A percentile compares a stretch with the other conserved stretches of the same genome.
These are phyloP conservation scores for Auricularia sp. DNA, from an alignment of 768 basidiomycete species.

Conservation along the genomic window DNA sequence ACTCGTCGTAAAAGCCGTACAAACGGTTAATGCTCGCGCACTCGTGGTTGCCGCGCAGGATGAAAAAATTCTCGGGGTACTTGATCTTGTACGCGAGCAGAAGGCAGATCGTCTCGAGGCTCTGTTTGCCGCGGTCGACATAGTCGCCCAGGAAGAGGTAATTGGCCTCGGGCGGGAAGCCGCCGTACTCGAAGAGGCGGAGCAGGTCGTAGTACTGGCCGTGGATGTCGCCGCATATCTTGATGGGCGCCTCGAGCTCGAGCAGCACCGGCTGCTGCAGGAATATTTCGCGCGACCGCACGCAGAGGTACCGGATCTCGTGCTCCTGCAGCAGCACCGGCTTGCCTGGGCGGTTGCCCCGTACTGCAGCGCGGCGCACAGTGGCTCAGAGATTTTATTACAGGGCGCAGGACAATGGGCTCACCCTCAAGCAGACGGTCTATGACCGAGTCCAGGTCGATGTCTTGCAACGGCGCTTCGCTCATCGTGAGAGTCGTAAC, in stretches of 20 bases:
- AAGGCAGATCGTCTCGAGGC: constrained; percentile 97
- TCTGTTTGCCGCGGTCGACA: constrained; percentile 98
- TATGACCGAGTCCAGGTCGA: constrained; percentile 99
- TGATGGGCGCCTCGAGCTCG: constrained; percentile 97
- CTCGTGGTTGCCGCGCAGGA: constrained; percentile 97
- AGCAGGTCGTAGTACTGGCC: constrained; percentile 99
- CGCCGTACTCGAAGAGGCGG: constrained; percentile 96
- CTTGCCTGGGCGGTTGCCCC: constrained; percentile 97
- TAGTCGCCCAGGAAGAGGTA: constrained; percentile 99
- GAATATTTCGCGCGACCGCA: constrained; percentile 97
- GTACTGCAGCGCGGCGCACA: constrained; percentile 42
- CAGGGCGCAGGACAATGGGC: constrained; percentile 13
- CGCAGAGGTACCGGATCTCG: constrained; percentile 99
- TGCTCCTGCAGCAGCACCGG: constrained; percentile 96
- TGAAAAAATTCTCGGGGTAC: constrained; percentile 99
- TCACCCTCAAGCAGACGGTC: constrained; percentile 95
- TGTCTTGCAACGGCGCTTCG: constrained; percentile 36
- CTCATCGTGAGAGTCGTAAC: neutral
- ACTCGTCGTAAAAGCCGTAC: constrained; percentile 99
- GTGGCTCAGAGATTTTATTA: too few relatives aligned
- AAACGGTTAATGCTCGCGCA: constrained; percentile 99
- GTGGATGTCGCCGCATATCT: constrained; percentile 74
- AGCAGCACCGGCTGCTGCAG: constrained; percentile 97
- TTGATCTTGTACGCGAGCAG: constrained; percentile 99
- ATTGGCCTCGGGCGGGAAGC: constrained; percentile 99